Conservation (phyloP, 2,329 filamentous ascomycete genomes). For the Teratosphaeria nubilosa region DNA sequence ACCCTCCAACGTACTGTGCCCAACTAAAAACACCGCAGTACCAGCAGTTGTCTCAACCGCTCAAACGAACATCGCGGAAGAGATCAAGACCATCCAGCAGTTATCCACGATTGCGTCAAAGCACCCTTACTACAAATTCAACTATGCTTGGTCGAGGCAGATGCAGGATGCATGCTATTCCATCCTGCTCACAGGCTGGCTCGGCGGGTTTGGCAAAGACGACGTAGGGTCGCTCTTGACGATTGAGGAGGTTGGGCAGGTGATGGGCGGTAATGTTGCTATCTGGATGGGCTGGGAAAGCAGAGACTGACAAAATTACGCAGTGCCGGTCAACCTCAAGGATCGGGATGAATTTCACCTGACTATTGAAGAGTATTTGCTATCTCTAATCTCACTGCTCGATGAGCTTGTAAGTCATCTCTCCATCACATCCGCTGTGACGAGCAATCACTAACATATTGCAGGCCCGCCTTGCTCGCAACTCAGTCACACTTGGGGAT, state of each 20-base stretch:
- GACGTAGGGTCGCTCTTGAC: slow-evolving; percentile 58
- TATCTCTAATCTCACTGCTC: slow-evolving; percentile 74
- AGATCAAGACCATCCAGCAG: slow-evolving; percentile 60
- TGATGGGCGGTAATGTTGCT: slow-evolving; percentile 55
- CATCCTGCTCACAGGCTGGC: slow-evolving; percentile 59
- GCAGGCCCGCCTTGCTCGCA: slow-evolving; percentile 74
- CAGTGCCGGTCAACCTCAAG: slow-evolving; percentile 86
- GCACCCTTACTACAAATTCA: slow-evolving; percentile 98
- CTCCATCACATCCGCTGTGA: not conserved
- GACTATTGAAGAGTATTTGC: slow-evolving; percentile 93
- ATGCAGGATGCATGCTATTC: slow-evolving; percentile 64
- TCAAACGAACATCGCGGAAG: slow-evolving; percentile 57
- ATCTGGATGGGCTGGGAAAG: not conserved
- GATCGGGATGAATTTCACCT: slow-evolving; percentile 85
- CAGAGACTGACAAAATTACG: slow-evolving; percentile 1
- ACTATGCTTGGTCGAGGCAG: slow-evolving; percentile 72
- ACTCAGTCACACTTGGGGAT: slow-evolving; percentile 86
- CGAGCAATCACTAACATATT: not conserved
- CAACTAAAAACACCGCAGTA: not conserved
- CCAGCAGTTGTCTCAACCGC: slow-evolving; percentile 30
- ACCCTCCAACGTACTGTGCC: slow-evolving; percentile 2
- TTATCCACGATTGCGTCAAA: slow-evolving; percentile 66
- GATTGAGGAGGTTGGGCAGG: slow-evolving; percentile 74
- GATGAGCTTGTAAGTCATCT: slow-evolving; percentile 62
- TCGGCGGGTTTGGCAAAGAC: slow-evolving; percentile 56